These are phyloP conservation scores for Hymenoscyphus albidus DNA, from an alignment of 2,329 filamentous ascomycete species.

Conservation along the genomic window DNA sequence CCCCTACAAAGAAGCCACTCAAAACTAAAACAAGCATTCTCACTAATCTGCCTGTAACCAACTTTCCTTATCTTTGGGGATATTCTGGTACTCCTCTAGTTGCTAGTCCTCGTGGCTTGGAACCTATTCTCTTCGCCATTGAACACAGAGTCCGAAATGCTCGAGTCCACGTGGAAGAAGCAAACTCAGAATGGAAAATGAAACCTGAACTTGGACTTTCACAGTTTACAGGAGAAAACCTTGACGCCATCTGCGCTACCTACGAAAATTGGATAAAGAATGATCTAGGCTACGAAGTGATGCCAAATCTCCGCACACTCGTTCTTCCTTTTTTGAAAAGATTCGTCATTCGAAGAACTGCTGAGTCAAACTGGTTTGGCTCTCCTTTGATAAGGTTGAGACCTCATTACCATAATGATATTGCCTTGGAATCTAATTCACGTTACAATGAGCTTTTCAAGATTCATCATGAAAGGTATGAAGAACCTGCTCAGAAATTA, in stretches of 20 bases:
- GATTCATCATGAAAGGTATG: neutral
- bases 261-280: slow-evolving; percentile 15
- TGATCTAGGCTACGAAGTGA: neutral
- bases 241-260: slow-evolving; percentile 16
- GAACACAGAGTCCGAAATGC: slow-evolving; percentile 15
- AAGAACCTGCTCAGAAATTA: neutral
- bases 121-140: slow-evolving; percentile 21
- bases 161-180: neutral
- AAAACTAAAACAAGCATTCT: slow-evolving; percentile 18
- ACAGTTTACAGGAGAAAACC: slow-evolving; percentile 7
- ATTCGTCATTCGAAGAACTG: slow-evolving; percentile 23
- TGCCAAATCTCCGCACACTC: neutral
- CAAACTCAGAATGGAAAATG: slow-evolving; percentile 3
- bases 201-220: neutral
- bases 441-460: neutral
- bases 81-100: slow-evolving; percentile 24
- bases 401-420: slow-evolving; percentile 21
- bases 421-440: slow-evolving; percentile 11
- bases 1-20: neutral
- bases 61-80: slow-evolving; percentile 23
- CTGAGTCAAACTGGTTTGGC: slow-evolving; percentile 22
- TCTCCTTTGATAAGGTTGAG: slow-evolving; percentile 20
- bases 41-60: slow-evolving; percentile 10
- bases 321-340: slow-evolving; percentile 15
- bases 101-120: slow-evolving; percentile 16